phyloP scores from a whole-genome alignment of 2,329 filamentous ascomycete species.

The Claviceps sp. region DNA sequence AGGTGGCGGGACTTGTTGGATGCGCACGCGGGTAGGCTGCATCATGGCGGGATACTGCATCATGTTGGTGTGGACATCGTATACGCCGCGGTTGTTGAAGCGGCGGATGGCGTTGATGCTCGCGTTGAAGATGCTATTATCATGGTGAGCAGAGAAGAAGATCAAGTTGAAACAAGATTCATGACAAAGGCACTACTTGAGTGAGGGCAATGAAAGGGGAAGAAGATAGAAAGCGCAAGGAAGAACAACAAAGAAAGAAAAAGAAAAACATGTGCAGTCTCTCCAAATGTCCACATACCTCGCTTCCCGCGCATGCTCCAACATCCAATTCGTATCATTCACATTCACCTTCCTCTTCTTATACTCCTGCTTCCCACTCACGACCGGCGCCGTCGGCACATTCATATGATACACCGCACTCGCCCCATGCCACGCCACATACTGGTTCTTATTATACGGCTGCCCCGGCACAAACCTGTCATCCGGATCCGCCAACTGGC shows the following conservation, averaged over 20 bases:
- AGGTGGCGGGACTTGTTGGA: constrained; percentile 48
- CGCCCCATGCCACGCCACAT: constrained; percentile 95
- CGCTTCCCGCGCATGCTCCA: constrained; percentile 83
- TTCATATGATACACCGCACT: constrained; percentile 89
- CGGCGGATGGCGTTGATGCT: constrained; percentile 55
- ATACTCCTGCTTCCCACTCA: constrained; percentile 61
- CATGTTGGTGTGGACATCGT: constrained; percentile 86
- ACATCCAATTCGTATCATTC: constrained; percentile 91
- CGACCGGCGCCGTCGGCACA: constrained; percentile 60
- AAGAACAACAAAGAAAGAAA: background rate
- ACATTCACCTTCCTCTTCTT: constrained; percentile 81
- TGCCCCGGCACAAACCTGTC: constrained; percentile 67
- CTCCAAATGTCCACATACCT: constrained; percentile 43
- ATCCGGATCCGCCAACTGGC: constrained; percentile 81
- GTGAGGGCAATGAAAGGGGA: too few species aligned
- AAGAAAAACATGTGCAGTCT: background rate
- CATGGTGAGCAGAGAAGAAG: too few species aligned
- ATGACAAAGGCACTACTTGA: too few species aligned
- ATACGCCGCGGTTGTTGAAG: constrained; percentile 61
- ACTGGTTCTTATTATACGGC: constrained; percentile 97
- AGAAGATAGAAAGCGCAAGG: background rate
- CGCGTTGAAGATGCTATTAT: constrained; percentile 66
- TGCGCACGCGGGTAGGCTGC: constrained; percentile 78
- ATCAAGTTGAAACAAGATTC: too few species aligned
- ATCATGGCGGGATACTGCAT: constrained; percentile 80